Percentiles rank a stretch among this genome's conserved stretches.
These are phyloP conservation scores for Auricularia auricula-judae DNA, from an alignment of 768 basidiomycete genomes.

Conservation along the genomic window DNA sequence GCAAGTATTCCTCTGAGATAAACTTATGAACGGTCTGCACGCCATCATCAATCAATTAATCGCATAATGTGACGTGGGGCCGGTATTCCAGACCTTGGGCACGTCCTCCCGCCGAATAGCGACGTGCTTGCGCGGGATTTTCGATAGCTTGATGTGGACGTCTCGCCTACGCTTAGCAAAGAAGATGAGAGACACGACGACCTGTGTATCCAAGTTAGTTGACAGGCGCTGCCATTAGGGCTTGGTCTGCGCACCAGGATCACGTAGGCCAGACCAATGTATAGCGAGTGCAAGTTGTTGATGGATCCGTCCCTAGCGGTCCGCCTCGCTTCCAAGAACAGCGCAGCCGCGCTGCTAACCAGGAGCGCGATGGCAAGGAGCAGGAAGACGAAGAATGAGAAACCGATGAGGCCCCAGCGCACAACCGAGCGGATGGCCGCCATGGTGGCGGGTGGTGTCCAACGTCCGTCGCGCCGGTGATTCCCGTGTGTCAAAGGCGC, in stretches of 20 bases:
- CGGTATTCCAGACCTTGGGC: constrained; percentile 36
- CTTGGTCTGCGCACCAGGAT: constrained; percentile 35
- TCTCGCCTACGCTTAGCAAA: constrained; percentile 61
- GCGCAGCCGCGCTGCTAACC: constrained; percentile 50
- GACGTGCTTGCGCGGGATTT: constrained; percentile 52
- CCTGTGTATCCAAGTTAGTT: constrained; percentile 23
- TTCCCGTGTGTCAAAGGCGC: too few species aligned
- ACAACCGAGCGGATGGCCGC: constrained; percentile 44
- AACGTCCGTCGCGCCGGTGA: too few species aligned
- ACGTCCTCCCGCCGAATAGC: constrained; percentile 44
- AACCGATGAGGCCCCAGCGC: constrained; percentile 34
- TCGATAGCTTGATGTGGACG: constrained; percentile 50
- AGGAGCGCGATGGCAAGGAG: constrained; percentile 28
- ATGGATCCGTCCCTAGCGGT: constrained; percentile 38
- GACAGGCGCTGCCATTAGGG: neutral
- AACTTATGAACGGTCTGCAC: constrained; percentile 53
- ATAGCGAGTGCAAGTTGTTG: constrained; percentile 55
- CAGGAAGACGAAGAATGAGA: constrained; percentile 22
- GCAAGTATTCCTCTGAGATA: constrained; percentile 65
- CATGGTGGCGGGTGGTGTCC: constrained; percentile 30
- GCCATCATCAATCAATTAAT: constrained; percentile 1
- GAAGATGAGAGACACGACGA: constrained; percentile 45
- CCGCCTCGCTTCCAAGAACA: constrained; percentile 64
- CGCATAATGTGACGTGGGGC: neutral
- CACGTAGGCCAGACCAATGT: constrained; percentile 61